These are phyloP conservation scores for Rhizopogon salebrosus DNA, from an alignment of 768 basidiomycete genomes.

Conservation along the genomic window DNA sequence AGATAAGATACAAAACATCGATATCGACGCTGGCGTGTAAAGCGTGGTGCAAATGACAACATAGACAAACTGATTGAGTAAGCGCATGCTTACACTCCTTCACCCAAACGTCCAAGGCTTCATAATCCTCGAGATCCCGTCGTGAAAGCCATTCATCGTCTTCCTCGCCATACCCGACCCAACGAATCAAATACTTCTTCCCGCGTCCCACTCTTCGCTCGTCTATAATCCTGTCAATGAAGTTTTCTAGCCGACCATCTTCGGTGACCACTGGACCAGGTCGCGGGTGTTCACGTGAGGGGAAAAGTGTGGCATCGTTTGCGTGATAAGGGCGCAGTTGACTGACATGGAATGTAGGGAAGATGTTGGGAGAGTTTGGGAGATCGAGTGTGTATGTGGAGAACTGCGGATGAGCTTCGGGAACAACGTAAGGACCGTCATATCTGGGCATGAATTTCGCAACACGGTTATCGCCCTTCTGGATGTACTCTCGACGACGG, in stretches of 20 bases:
- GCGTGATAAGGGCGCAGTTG: conserved; percentile 22
- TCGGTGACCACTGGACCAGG: neutral
- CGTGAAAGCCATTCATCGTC: conserved; percentile 4
- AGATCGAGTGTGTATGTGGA: conserved; percentile 22
- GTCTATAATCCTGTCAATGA: conserved; percentile 10
- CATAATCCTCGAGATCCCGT: neutral
- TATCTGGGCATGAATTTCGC: conserved; percentile 38
- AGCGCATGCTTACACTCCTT: no score
- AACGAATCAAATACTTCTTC: conserved; percentile 15
- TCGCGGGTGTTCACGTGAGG: conserved; percentile 12
- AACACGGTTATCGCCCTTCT: conserved; percentile 17
- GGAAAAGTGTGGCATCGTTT: conserved; percentile 35
- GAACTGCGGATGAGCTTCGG: neutral
- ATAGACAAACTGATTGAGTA: no score
- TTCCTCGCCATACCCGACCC: conserved; percentile 8
- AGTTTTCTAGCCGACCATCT: neutral
- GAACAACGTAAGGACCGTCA: conserved; percentile 29
- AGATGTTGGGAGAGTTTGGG: conserved; percentile 18
- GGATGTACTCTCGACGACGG: conserved; percentile 20
- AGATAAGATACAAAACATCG: no score
- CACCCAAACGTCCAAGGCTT: no score
- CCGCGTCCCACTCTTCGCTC: conserved; percentile 6
- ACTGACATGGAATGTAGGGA: conserved; percentile 32
- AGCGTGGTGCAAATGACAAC: no score
- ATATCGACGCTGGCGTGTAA: no score